A percentile compares a stretch with the other conserved stretches of the same genome.
phyloP scores from a whole-genome alignment of 352 stramenopile genomes.

The Phytophthora sp. region DNA sequence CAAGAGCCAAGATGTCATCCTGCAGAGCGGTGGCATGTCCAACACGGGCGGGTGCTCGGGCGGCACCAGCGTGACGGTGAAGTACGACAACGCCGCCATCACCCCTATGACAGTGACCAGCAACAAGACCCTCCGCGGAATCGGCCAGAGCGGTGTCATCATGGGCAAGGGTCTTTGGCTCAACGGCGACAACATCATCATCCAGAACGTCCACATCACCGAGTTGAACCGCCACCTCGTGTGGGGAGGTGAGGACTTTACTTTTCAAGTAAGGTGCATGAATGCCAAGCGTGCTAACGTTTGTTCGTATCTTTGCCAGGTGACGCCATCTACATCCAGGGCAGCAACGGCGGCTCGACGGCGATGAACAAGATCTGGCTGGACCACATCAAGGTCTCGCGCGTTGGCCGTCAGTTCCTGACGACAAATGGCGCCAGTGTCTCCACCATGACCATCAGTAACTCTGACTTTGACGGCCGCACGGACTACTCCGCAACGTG shows the following conservation, averaged over 20 bases:
- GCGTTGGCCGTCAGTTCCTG: constrained; percentile 24
- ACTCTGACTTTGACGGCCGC: constrained; percentile 51
- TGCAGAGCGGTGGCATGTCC: constrained; percentile 24
- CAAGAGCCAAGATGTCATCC: constrained; percentile 48
- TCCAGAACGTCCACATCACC: constrained; percentile 45
- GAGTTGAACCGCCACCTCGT: constrained; percentile 41
- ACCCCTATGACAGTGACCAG: constrained; percentile 40
- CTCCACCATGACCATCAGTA: constrained; percentile 46
- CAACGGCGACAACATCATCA: constrained; percentile 48
- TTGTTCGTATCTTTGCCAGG: too few relatives aligned
- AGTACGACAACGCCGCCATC: constrained; percentile 26
- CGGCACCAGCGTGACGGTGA: constrained; percentile 25
- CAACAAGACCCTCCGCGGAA: constrained; percentile 47
- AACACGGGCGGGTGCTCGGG: constrained; percentile 25
- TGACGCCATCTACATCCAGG: constrained; percentile 31
- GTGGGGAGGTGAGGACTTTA: too few relatives aligned
- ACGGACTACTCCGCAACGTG: constrained; percentile 43
- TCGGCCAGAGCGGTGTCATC: constrained; percentile 39
- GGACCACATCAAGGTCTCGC: constrained; percentile 47
- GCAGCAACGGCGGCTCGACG: constrained; percentile 21
- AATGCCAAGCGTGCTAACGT: too few relatives aligned
- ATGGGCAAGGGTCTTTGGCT: constrained; percentile 45
- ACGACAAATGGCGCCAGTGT: constrained; percentile 35
- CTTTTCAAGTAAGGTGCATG: too few relatives aligned
- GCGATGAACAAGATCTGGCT: constrained; percentile 48